A percentile compares a stretch with the other conserved stretches of the same genome.
phyloP scores from a whole-genome alignment of 2,329 filamentous ascomycete genomes.

The Cladosporium sp. region DNA sequence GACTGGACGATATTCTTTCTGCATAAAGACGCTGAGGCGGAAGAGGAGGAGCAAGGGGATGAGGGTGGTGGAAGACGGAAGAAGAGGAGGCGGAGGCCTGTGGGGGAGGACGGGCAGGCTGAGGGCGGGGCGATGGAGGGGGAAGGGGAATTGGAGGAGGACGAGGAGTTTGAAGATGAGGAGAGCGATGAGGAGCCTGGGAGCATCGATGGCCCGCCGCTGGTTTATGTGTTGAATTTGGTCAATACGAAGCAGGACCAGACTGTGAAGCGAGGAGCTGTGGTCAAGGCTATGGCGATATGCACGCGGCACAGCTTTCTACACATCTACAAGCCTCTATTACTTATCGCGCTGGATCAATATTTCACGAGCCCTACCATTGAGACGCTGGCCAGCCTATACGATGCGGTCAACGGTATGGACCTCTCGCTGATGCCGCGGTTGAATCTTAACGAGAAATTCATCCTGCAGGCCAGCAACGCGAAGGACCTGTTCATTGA shows the following conservation, averaged over 20 bases:
- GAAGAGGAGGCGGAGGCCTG: slow-evolving; percentile 29
- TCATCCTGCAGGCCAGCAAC: slow-evolving; percentile 82
- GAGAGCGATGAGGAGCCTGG: slow-evolving; percentile 46
- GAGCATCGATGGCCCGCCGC: slow-evolving; percentile 71
- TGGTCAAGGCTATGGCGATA: slow-evolving; percentile 98
- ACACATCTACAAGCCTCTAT: slow-evolving; percentile 95
- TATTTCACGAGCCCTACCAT: slow-evolving; percentile 90
- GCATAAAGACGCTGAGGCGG: slow-evolving; percentile 85
- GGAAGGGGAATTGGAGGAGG: slow-evolving; percentile 41
- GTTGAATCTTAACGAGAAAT: slow-evolving; percentile 74
- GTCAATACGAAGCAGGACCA: slow-evolving; percentile 98
- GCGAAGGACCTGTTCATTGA: slow-evolving; percentile 96
- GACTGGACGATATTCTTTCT: slow-evolving; percentile 99
- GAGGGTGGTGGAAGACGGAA: slow-evolving; percentile 45
- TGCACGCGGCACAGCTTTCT: slow-evolving; percentile 96
- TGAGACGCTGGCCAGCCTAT: slow-evolving; percentile 81
- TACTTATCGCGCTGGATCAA: slow-evolving; percentile 86
- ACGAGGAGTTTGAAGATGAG: slow-evolving; percentile 36
- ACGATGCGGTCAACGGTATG: slow-evolving; percentile 92
- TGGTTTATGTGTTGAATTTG: slow-evolving; percentile 95
- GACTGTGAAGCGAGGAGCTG: slow-evolving; percentile 80
- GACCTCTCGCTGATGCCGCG: slow-evolving; percentile 89
- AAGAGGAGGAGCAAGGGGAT: slow-evolving; percentile 66
- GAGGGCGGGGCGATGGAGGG: slow-evolving; percentile 32
- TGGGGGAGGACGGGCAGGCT: slow-evolving; percentile 45